Evolutionary conservation across 2,329 filamentous ascomycete species (phyloP), one percentile per base, ranked within the genome.

Genomic region (Fusarium nisikadoi): DNA sequence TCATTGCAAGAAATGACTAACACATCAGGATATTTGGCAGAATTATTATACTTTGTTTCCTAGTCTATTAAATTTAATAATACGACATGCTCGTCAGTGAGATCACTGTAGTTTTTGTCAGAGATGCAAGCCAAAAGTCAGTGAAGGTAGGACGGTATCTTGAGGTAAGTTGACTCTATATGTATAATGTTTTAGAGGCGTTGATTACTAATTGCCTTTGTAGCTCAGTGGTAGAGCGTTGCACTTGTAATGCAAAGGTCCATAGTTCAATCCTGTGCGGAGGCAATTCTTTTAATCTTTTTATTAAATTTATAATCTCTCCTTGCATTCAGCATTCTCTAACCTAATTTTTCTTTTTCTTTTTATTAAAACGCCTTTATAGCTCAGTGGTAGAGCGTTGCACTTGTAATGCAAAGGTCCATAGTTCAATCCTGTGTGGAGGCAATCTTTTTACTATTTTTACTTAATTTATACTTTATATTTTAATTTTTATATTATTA

Each of bases 201-300:
- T 11, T 38, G 38, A 36, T 31, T 19, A 62, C 27, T 13, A 66
- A 52, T 27, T 55, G 68, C 68, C 63, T 45, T 71, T 72, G 49
- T 73, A 73, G 71, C 71, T 73, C 71, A 73, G 71, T 71, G 62
- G 67, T 73, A 73, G 66, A 73, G 71, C 70, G 63, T 73, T 71
- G 71, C 71, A 73, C 71, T 73, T 73, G 71, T 73, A 73, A 73
- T 73, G 70, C 70, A 71, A 73, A 73, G 71, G 71, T 73, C 71
- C 71, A 73, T 73, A 62, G 71, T 71, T 73, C 71, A 73, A 73
- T 71, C 68, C 71, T 58, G 71, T 73, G 71, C 41, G 71, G 70
- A 45, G 71, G 71, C 70, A 71, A 36, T 38, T 16, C 4, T 71
- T 73, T 73, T 54, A 29, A 9, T n/a, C 23, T 61, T 69, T 60